phyloP scores from a whole-genome alignment of 75 land plant genomes.

The Pinus tabuliformis region DNA sequence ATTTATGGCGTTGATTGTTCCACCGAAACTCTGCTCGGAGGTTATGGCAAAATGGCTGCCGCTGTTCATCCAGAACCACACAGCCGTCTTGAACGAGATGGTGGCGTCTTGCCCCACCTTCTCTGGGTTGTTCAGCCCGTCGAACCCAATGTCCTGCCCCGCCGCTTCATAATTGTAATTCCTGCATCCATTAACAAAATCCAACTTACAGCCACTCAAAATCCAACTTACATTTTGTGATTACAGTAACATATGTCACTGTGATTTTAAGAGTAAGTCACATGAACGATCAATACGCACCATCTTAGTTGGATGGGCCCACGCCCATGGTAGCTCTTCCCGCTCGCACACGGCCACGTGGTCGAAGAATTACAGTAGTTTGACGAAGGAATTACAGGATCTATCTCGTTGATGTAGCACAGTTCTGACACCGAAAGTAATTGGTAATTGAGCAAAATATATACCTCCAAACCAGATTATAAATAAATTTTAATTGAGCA shows the following conservation, averaged over 20 bases:
- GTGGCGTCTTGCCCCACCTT: constrained; percentile 35
- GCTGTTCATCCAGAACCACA: constrained; percentile 64
- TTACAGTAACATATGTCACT: too few species aligned
- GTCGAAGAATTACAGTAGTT: background rate
- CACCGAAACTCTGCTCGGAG: constrained; percentile 32
- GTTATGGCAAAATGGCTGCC: constrained; percentile 13
- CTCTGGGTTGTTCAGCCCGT: constrained; percentile 48
- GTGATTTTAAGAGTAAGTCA: too few species aligned
- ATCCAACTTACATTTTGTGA: too few species aligned
- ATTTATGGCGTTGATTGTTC: constrained; percentile 33
- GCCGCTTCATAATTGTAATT: constrained; percentile 69
- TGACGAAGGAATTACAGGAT: background rate
- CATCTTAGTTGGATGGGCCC: constrained; percentile 1
- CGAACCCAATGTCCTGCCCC: constrained; percentile 28
- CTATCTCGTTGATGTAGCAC: background rate
- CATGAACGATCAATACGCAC: too few species aligned
- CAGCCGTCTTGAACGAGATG: constrained; percentile 57
- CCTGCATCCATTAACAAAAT: constrained; percentile 27
- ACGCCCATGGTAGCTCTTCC: constrained; percentile 8
- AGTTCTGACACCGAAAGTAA: background rate
- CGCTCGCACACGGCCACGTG: background rate
- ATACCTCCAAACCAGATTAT: too few species aligned
- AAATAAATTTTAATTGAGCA: too few species aligned
- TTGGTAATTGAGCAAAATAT: too few species aligned
- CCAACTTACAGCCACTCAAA: too few species aligned